Conservation (phyloP, 345 rosid species). For the Draba incana region DNA sequence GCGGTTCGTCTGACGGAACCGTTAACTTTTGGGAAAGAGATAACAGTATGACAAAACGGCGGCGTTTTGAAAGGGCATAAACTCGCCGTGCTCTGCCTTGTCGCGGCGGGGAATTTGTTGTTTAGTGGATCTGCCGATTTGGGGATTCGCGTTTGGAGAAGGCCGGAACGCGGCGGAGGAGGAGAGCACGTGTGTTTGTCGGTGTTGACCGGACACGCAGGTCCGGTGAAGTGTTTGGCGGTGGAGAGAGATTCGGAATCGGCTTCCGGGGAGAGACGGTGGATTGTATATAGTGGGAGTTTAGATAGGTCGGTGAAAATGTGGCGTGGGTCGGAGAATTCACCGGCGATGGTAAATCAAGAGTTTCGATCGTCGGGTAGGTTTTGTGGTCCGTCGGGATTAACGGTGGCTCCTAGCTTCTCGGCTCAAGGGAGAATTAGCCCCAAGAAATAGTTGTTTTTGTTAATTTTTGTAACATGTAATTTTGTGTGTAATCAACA, state of each 20-base stretch:
- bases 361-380: constrained; percentile 13
- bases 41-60: constrained; percentile 55
- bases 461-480: no score
- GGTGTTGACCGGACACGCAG: constrained; percentile 65
- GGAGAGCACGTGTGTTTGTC: constrained; percentile 64
- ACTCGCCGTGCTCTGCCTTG: constrained; percentile 70
- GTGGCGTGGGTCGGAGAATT: constrained; percentile 77
- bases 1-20: constrained; percentile 89
- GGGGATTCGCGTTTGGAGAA: constrained; percentile 81
- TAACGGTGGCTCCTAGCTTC: constrained; percentile 48
- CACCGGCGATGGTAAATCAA: constrained; percentile 45
- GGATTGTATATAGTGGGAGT: constrained; percentile 94
- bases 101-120: constrained; percentile 67
- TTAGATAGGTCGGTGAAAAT: constrained; percentile 88
- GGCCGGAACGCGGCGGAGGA: constrained; percentile 42
- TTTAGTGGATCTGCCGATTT: constrained; percentile 90
- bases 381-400: constrained; percentile 12
- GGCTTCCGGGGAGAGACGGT: constrained; percentile 48
- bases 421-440: constrained; percentile 48
- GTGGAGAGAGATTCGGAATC: constrained; percentile 64
- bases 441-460: constrained; percentile 25
- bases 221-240: constrained; percentile 93
- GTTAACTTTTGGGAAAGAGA: constrained; percentile 80
- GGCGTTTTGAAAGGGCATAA: constrained; percentile 81
- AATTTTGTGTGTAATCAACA: background rate